Base-by-base conservation (phyloP, 495 filamentous ascomycete genomes). In the Cladorrhinum samala region DNA sequence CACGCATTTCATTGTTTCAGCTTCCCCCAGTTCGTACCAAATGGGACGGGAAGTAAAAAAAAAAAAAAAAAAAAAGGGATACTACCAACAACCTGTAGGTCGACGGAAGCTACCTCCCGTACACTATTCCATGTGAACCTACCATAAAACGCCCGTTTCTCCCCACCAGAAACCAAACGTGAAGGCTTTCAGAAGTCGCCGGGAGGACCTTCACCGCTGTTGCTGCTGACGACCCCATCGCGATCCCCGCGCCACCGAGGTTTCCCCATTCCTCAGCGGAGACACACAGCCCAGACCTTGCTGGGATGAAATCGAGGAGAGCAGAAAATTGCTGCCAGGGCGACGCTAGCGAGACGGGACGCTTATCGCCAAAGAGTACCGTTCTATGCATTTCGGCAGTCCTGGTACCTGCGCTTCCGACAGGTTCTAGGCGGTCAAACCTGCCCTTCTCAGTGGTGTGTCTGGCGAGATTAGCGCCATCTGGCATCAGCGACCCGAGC, bases 391-490 rank as follows among this genome's bases (percentile, higher is more conserved):
- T 46, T 52, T 54, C 49, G 11, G n/a, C 24, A 17, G 21, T 17
- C 45, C 45, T 25, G 45, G 45, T 47, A 47, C 45, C 45, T 47
- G 14, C 30, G 21, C 11, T 14, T 14, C 11, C 14, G n/a, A n/a
- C n/a, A n/a, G n/a, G 11, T 47, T 33, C 14, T 23, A 47, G 45
- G 43, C 48, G 43, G 37, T 39, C 42, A 50, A 24, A 52, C 39
- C 14, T 33, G 33, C 24, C 46, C 13, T 47, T 47, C 8, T 20
- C 5, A 18, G 39, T 41, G 13, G 11, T 20, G 45, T 17, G 23
- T 47, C 45, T 47, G 50, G 56, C 60, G 57, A 63, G 24, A 60
- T 63, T 60, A 58, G 61, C 61, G 61, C 61, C 55, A 61, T 61
- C 56, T 53, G 53, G 38, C 13, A 18, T 19, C 56, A 48, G 53